Evolutionary conservation across 176 grass and related monocot genomes (phyloP).

Genomic region (Elymus sibiricus): DNA sequence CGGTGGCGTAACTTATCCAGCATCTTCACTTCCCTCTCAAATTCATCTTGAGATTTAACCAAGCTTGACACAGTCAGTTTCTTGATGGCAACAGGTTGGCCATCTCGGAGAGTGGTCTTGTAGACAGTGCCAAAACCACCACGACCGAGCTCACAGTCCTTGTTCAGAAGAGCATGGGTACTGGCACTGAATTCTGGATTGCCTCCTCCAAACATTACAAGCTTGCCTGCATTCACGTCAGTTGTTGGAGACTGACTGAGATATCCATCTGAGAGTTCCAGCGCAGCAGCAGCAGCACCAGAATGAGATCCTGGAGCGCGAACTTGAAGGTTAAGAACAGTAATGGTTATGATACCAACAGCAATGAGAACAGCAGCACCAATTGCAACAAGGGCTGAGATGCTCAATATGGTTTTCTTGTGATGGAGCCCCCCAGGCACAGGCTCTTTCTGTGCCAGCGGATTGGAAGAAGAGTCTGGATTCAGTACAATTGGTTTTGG

Average conservation of each 20-base stretch:
- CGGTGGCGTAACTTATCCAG: slow-evolving; percentile 80
- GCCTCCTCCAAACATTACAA: slow-evolving; percentile 92
- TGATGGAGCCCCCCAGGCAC: slow-evolving; percentile 41
- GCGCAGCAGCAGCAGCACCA: slow-evolving; percentile 48
- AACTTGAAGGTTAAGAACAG: slow-evolving; percentile 77
- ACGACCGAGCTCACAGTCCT: slow-evolving; percentile 96
- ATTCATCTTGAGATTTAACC: slow-evolving; percentile 98
- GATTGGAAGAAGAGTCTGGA: slow-evolving; percentile 55
- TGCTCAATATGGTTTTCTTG: slow-evolving; percentile 94
- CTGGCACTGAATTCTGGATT: slow-evolving; percentile 93
- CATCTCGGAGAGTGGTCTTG: slow-evolving; percentile 77
- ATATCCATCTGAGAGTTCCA: slow-evolving; percentile 85
- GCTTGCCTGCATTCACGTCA: slow-evolving; percentile 77
- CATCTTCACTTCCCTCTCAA: slow-evolving; percentile 94
- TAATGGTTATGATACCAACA: slow-evolving; percentile 82
- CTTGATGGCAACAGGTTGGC: slow-evolving; percentile 88
- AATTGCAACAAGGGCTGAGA: slow-evolving; percentile 91
- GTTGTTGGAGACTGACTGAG: slow-evolving; percentile 85
- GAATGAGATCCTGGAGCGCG: slow-evolving; percentile 47
- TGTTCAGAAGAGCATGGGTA: slow-evolving; percentile 89
- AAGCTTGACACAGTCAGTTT: slow-evolving; percentile 98
- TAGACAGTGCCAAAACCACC: slow-evolving; percentile 97
- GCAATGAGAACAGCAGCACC: slow-evolving; percentile 87
- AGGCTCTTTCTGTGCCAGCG: slow-evolving; percentile 23
- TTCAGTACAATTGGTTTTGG: slow-evolving; percentile 98